Percentiles rank a stretch among this genome's conserved stretches.
Conservation (phyloP, 495 filamentous ascomycete genomes). For the Saxispiralis lemnorum region DNA sequence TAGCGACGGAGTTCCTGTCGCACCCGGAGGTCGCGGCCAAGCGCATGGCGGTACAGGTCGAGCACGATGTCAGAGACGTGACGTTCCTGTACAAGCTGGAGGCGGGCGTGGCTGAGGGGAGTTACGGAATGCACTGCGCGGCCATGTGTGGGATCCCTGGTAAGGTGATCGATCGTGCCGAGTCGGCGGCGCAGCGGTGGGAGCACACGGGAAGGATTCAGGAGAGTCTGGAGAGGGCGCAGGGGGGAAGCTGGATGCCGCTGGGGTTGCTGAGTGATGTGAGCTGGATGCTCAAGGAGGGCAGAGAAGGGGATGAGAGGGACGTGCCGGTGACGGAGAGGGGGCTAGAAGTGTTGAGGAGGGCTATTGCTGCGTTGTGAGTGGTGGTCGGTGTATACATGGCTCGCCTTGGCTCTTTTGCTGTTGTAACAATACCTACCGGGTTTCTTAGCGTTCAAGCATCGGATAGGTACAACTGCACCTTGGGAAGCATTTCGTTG, state of each 20-base stretch:
- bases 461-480: too few species aligned
- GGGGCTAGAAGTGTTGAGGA: constrained; percentile 50
- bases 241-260: constrained; percentile 58
- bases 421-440: too few species aligned
- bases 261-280: constrained; percentile 87
- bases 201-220: constrained; percentile 82
- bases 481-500: too few species aligned
- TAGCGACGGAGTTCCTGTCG: constrained; percentile 70
- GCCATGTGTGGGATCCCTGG: constrained; percentile 87
- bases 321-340: constrained; percentile 17
- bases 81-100: constrained; percentile 95
- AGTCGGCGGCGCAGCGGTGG: constrained; percentile 81
- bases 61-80: constrained; percentile 62
- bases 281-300: constrained; percentile 50
- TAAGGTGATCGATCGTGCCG: constrained; percentile 70
- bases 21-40: constrained; percentile 76
- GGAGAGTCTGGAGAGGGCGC: constrained; percentile 69
- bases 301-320: constrained; percentile 21
- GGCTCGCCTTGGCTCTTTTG: too few species aligned
- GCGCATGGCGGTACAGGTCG: constrained; percentile 87
- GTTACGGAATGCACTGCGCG: constrained; percentile 98
- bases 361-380: constrained; percentile 62
- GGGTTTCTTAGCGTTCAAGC: too few species aligned
- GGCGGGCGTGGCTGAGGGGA: constrained; percentile 86
- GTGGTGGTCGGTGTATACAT: constrained; percentile 1